phyloP scores from a whole-genome alignment of 129 eudicot genomes.

The Tagetes erecta region DNA sequence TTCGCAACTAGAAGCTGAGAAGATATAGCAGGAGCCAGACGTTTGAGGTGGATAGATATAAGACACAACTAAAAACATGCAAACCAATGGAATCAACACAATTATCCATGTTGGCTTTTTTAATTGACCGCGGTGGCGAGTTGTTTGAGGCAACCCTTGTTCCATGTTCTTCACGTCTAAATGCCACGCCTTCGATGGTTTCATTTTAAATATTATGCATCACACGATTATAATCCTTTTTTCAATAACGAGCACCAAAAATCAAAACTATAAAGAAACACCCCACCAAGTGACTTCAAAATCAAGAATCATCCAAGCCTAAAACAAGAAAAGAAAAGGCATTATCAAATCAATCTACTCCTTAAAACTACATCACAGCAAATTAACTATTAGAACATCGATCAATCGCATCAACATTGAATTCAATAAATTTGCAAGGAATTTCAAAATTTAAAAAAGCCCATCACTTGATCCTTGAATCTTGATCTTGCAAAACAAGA shows the following conservation, averaged over 20 bases:
- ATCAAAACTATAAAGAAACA: conserved; percentile 4
- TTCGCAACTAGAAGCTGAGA: conserved; percentile 8
- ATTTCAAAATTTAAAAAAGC: neutral
- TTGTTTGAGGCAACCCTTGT: conserved; percentile 58
- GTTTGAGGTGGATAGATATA: conserved; percentile 49
- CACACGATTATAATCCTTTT: conserved; percentile 33
- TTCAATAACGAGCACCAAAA: conserved; percentile 30
- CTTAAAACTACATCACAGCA: conserved; percentile 24
- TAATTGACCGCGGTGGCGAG: conserved; percentile 71
- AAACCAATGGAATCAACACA: conserved; percentile 68
- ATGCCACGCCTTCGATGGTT: conserved; percentile 73
- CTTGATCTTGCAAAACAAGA: conserved; percentile 13
- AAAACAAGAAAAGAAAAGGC: conserved; percentile 21
- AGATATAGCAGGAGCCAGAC: conserved; percentile 5
- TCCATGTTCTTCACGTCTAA: conserved; percentile 72
- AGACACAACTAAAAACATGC: conserved; percentile 76
- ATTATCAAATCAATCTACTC: conserved; percentile 10
- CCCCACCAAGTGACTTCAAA: conserved; percentile 26
- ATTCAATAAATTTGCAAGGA: neutral
- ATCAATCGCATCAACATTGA: neutral
- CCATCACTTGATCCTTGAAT: conserved; percentile 7
- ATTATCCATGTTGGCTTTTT: conserved; percentile 94
- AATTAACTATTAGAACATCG: neutral
- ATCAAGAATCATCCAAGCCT: conserved; percentile 33
- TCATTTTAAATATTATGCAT: conserved; percentile 60